Evolutionary conservation across 2,329 filamentous ascomycete genomes (phyloP), one percentile per base, ranked within the genome.

Genomic region (Nectriaceae sp.): DNA sequence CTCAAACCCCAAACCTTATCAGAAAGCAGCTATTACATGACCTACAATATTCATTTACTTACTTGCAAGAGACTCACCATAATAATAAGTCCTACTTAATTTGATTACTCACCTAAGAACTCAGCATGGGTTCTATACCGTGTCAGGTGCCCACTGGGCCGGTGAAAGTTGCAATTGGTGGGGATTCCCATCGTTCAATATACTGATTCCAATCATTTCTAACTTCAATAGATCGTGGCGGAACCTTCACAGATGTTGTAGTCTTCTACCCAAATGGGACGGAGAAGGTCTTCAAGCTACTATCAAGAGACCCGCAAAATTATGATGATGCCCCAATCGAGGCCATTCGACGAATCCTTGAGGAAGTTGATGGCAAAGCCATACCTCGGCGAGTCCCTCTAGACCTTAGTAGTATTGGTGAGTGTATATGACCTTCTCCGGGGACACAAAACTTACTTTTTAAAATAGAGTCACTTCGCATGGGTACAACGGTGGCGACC

Each of bases 251-350:
- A 3, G 49, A 51, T 5, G 41, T 48, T 13, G 44, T 43, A 41
- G 49, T 41, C 8, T 44, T 42, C 5, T 41, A 48, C n/a, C 33
- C 42, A 18, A 42, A 46, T 29, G 31, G 46, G 19, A 26, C 26
- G 18, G 49, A 51, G 16, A 13, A 48, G 16, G 49, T 51, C n/a
- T 41, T 49, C 21, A 51, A 51, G 31, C 46, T 51, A 5, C 46
- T 51, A 13, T 51, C 49, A 13, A 84, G 86, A 51, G 85, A 89
- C 60, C 86, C 86, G 0, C 71, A 75, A 21, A 88, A 89, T 67
- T 89, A 90, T 67, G 72, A 82, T 44, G 86, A 90, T 70, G 87
- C 87, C 2, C 87, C 87, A 0, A 74, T 88, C 19, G 87, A 89
- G 72, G 8, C 62, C 26, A 31, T 31, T 31, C 26, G 26, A 8